Percentiles rank a stretch among this genome's conserved stretches.
These are phyloP conservation scores for Steccherinum ochraceum DNA, from an alignment of 768 basidiomycete species.

Conservation along the genomic window DNA sequence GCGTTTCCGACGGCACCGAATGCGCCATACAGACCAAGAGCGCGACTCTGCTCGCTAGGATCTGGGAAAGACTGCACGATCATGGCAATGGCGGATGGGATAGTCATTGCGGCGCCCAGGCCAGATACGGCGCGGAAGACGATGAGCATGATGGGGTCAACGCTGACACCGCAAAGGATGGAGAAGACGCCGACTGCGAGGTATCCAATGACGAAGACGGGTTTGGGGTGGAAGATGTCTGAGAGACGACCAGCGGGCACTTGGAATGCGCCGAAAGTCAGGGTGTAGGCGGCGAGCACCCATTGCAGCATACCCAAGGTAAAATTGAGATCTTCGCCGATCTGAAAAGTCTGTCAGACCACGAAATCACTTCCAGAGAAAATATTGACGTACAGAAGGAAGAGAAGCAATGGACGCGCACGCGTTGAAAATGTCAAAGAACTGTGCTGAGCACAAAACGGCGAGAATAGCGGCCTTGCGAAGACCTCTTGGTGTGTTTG, in stretches of 20 bases:
- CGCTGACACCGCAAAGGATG: constrained; percentile 8
- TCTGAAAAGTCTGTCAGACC: background rate
- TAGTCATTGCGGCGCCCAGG: constrained; percentile 6
- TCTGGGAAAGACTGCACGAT: constrained; percentile 5
- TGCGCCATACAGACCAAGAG: constrained; percentile 4
- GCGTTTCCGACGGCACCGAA: constrained; percentile 6
- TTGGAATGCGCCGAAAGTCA: constrained; percentile 8
- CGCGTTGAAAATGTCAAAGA: constrained; percentile 7
- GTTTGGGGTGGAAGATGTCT: constrained; percentile 8
- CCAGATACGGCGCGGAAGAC: constrained; percentile 8
- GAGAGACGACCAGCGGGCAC: constrained; percentile 8
- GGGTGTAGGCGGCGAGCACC: constrained; percentile 6
- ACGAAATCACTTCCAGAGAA: background rate
- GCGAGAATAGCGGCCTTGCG: constrained; percentile 1
- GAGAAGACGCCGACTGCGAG: constrained; percentile 7
- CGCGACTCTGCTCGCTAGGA: constrained; percentile 4
- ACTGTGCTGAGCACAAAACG: constrained; percentile 4
- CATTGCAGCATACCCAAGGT: constrained; percentile 3
- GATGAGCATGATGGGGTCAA: constrained; percentile 7
- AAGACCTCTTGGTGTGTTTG: background rate
- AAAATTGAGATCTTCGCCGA: constrained; percentile 6
- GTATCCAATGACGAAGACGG: constrained; percentile 7
- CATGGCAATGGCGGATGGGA: constrained; percentile 8
- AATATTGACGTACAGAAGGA: constrained; percentile 3
- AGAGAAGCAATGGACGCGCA: constrained; percentile 6